phyloP scores from a whole-genome alignment of 1,139 yeast genomes.

The Suhomyces atakaporum region DNA sequence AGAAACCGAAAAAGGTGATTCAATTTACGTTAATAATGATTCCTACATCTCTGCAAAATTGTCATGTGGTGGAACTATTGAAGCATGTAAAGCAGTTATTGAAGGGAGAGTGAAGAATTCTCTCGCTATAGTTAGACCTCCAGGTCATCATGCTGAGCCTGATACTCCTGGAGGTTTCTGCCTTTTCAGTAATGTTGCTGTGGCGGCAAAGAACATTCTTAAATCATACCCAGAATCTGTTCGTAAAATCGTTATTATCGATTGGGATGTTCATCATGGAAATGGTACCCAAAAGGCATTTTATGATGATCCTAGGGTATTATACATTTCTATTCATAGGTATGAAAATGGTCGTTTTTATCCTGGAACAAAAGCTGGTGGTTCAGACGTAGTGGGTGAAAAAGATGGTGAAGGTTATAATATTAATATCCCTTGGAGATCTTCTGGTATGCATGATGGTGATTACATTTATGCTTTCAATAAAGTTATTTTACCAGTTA shows the following conservation, averaged over 20 bases:
- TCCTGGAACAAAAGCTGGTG: conserved; percentile 88
- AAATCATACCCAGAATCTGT: conserved; percentile 87
- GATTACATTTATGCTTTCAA: conserved; percentile 93
- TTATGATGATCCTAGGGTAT: conserved; percentile 82
- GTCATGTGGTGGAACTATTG: conserved; percentile 96
- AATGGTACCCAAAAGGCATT: conserved; percentile 97
- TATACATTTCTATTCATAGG: conserved; percentile 88
- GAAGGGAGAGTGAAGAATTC: conserved; percentile 92
- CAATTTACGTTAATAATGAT: conserved; percentile 93
- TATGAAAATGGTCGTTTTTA: conserved; percentile 91
- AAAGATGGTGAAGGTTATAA: conserved; percentile 85
- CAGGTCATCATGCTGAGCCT: conserved; percentile 99
- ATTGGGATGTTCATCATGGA: conserved; percentile 99
- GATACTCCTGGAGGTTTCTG: conserved; percentile 97
- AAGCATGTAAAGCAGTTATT: conserved; percentile 92
- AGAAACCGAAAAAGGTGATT: conserved; percentile 90
- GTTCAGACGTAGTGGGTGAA: conserved; percentile 77
- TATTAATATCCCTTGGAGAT: conserved; percentile 92
- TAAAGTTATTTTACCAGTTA: conserved; percentile 85
- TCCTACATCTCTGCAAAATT: conserved; percentile 83
- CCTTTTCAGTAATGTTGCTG: conserved; percentile 93
- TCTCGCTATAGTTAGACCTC: conserved; percentile 94
- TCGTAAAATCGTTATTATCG: conserved; percentile 77
- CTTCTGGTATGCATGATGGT: conserved; percentile 93
- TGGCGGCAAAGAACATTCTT: conserved; percentile 86